Conservation (phyloP, 2,329 filamentous ascomycete species). For the Cladosporium cucumerinum region DNA sequence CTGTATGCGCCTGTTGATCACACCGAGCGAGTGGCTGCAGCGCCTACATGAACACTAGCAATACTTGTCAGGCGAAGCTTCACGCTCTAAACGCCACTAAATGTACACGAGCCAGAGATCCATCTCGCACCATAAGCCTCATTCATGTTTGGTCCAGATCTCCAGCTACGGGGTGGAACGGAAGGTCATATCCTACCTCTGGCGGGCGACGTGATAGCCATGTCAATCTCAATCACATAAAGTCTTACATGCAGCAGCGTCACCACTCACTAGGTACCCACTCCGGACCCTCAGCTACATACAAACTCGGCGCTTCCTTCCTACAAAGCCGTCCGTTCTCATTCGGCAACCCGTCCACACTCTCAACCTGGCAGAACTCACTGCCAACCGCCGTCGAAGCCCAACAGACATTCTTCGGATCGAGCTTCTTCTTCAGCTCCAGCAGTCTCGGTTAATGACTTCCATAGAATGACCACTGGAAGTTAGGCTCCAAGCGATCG, state of each 20-base stretch:
- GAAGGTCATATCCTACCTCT: no score
- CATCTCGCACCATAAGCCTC: not conserved
- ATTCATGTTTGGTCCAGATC: no score
- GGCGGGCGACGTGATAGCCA: no score
- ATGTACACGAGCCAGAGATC: not conserved
- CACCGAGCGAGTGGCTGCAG: not conserved
- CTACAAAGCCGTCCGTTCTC: slow-evolving; percentile 16
- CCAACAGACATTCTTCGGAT: slow-evolving; percentile 24
- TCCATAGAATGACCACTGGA: slow-evolving; percentile 32
- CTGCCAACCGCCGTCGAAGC: slow-evolving; percentile 14
- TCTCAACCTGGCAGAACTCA: slow-evolving; percentile 16
- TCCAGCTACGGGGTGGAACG: no score
- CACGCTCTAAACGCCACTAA: not conserved
- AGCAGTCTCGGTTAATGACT: slow-evolving; percentile 31
- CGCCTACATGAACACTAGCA: not conserved
- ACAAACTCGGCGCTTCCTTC: slow-evolving; percentile 6
- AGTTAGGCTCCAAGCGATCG: slow-evolving; percentile 32
- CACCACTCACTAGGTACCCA: not conserved
- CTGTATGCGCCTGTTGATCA: not conserved
- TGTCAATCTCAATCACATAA: no score
- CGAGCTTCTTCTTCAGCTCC: slow-evolving; percentile 29
- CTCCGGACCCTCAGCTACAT: slow-evolving; percentile 15
- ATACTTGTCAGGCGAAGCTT: no score
- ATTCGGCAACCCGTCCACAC: slow-evolving; percentile 7
- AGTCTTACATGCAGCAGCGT: no score